Conservation (phyloP, 345 rosid genomes). For the Salix dunnii region DNA sequence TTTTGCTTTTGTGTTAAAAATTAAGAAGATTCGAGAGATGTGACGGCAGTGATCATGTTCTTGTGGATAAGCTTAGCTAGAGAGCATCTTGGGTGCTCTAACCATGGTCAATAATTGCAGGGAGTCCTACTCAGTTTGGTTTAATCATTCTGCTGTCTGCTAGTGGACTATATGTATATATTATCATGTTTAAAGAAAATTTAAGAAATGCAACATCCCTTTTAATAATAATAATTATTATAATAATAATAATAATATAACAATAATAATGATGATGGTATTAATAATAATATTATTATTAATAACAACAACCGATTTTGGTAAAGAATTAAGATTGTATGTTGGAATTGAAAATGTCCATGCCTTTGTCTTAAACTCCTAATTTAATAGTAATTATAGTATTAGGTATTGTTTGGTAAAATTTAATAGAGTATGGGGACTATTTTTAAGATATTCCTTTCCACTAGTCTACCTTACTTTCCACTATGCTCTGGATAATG, state of each 20-base stretch:
- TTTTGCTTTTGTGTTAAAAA: not conserved
- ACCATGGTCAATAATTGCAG: conserved; percentile 26
- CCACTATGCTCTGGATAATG: no score
- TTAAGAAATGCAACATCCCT: not conserved
- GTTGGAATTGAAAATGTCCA: not conserved
- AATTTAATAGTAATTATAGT: no score
- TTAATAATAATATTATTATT: no score
- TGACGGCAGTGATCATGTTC: conserved; percentile 18
- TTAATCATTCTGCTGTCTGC: not conserved
- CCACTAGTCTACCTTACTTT: not conserved
- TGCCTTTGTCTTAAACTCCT: not conserved
- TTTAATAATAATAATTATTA: no score
- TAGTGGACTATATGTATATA: not conserved
- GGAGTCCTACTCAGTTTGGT: not conserved
- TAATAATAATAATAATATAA: no score
- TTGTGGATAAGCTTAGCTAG: conserved; percentile 22
- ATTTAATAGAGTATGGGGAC: no score
- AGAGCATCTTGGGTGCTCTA: not conserved
- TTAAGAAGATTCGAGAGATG: conserved; percentile 14
- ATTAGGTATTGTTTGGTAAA: not conserved
- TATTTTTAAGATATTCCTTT: no score
- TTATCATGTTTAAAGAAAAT: not conserved
- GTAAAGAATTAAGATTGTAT: no score
- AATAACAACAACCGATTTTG: no score
- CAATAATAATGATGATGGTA: no score